Evolutionary conservation across 2,329 filamentous ascomycete genomes (phyloP).

Genomic region (Ascosphaera aggregata): DNA sequence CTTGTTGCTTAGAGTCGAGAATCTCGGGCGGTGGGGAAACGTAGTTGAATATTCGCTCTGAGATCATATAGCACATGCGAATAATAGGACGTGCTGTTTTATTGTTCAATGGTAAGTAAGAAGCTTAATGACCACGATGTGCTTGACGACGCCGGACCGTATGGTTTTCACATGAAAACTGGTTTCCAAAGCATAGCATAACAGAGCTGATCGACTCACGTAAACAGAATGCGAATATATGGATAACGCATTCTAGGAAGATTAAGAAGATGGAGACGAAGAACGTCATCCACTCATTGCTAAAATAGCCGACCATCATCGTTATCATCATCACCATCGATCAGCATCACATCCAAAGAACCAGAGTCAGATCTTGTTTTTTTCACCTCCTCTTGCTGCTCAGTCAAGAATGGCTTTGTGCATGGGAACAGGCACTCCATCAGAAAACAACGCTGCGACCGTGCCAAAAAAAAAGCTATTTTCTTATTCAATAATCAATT

Average conservation of each 20-base stretch:
- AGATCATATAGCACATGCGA: conserved; percentile 57
- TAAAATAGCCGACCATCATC: conserved; percentile 12
- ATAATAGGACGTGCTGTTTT: conserved; percentile 51
- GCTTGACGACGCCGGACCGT: too few relatives aligned
- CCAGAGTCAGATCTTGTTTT: too few relatives aligned
- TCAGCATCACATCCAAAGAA: conserved; percentile 1
- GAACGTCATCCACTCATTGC: conserved; percentile 71
- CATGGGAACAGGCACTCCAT: too few relatives aligned
- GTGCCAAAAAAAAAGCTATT: too few relatives aligned
- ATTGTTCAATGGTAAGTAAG: conserved; percentile 5
- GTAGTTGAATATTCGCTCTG: conserved; percentile 59
- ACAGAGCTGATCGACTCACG: conserved; percentile 30
- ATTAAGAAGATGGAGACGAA: conserved; percentile 66
- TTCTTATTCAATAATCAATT: too few relatives aligned
- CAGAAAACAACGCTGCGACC: too few relatives aligned
- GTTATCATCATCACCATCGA: conserved; percentile 1
- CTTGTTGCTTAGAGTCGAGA: conserved; percentile 40
- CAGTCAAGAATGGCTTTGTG: too few relatives aligned
- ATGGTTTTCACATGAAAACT: too few relatives aligned
- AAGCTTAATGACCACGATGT: background rate
- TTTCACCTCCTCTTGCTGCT: too few relatives aligned
- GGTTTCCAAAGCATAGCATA: background rate
- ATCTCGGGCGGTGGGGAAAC: conserved; percentile 45
- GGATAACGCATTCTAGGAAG: conserved; percentile 56
- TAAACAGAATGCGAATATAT: conserved; percentile 67